Evolutionary conservation across 441 rosid species (phyloP), one percentile per base, ranked within the genome.

Genomic region (Macaranga tanarius): DNA sequence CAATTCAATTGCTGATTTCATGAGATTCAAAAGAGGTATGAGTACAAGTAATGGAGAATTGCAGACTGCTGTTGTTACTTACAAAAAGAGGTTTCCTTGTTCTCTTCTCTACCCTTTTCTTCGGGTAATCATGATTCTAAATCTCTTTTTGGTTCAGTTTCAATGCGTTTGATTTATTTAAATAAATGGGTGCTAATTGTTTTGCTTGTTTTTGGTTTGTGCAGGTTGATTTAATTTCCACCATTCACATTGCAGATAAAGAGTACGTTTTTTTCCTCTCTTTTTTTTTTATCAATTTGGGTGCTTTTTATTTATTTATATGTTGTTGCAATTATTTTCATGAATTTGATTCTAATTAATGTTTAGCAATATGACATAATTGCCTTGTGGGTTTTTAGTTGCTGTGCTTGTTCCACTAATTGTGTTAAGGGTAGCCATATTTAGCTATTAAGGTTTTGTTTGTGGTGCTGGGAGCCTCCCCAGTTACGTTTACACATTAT

Each of bases 211-310:
- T 62, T 58, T 73, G 60, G 3, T 23, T 51, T 42, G 45, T 52
- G 59, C 75, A 92, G 99, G 95, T 92, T 75, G 97, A 95, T 90
- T 91, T 92, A 86, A 93, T 92, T 51, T 95, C 98, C 22, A 88
- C 96, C 2, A 88, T 95, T 81, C 98, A 95, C 76, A 91, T 92
- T 69, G 99, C 95, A 2, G 99, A 95, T 80, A 88, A 88, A 86
- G 95, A 89, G 97, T 92, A 85, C 69, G 92, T 65, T 28, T 65
- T 12, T 16, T 42, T 22, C 5, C 22, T 22, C 28, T 70, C 12
- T 38, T 71, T n/a, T 47, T 34, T 17, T 70, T 71, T n/a, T 54
- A 15, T 52, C 15, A 48, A 22, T 56, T 47, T 63, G 13, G 8
- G 34, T 26, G 42, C 12, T 50, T 48, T 5, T 40, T 10, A 22